Conservation (phyloP, 2,329 filamentous ascomycete species). For the Fusarium concolor region DNA sequence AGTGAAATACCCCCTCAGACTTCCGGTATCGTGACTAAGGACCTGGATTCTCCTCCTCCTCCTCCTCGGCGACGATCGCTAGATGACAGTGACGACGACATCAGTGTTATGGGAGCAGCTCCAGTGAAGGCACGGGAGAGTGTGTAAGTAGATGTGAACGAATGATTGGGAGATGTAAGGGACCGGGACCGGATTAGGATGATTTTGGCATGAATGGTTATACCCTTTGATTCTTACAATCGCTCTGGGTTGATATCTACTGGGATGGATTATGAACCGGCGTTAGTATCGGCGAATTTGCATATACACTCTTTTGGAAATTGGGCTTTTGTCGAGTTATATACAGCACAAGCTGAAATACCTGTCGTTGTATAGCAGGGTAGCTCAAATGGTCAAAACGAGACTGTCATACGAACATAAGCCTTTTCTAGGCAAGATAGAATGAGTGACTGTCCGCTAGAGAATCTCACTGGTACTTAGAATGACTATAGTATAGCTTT, state of each 20-base stretch:
- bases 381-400: neutral
- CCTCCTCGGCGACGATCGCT: slow-evolving; percentile 35
- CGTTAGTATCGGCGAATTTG: slow-evolving; percentile 22
- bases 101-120: slow-evolving; percentile 51
- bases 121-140: slow-evolving; percentile 56
- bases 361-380: neutral
- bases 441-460: neutral
- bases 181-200: neutral
- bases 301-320: slow-evolving; percentile 26
- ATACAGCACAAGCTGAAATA: neutral
- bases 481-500: neutral
- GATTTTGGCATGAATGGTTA: slow-evolving; percentile 19
- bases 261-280: slow-evolving; percentile 14
- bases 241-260: slow-evolving; percentile 23
- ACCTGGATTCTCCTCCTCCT: slow-evolving; percentile 36
- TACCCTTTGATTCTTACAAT: slow-evolving; percentile 44
- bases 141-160: slow-evolving; percentile 45
- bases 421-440: neutral
- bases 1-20: slow-evolving; percentile 22
- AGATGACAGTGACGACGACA: slow-evolving; percentile 49
- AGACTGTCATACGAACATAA: neutral
- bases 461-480: neutral
- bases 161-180: neutral
- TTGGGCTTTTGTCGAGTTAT: neutral
- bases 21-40: slow-evolving; percentile 43